Base-by-base conservation (phyloP, 129 eudicot species). In the Sambucus nigra region DNA sequence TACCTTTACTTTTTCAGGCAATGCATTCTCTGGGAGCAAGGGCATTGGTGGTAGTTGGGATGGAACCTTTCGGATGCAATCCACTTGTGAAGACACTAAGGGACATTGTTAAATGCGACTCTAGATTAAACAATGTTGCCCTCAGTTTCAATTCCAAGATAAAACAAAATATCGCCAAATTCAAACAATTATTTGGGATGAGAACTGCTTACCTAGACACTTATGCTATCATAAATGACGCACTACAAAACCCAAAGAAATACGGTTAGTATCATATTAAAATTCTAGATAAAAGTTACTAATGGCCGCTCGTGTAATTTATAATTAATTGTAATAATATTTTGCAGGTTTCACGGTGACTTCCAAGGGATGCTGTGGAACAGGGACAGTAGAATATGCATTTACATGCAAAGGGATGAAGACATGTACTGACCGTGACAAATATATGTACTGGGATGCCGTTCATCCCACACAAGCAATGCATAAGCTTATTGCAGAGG, bases 361-460 rank as follows among this genome's bases (percentile, higher is more conserved):
- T 19, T 50, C 58, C 14, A 78, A 74, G 62, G 93, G 93, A 23
- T 82, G 93, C 25, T 82, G 93, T 33, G 93, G 93, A 40, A 67
- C 82, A 0, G 93, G 93, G 53, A 72, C 67, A 7, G 27, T 9
- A 22, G 93, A 82, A 52, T 74, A 51, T 51, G 82, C 82, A n/a
- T 44, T 22, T 59, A 64, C 82, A 39, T 82, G 93, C 59, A 69
- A 58, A 73, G 79, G 76, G 16, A 18, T 71, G 78, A 64, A 28
- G 23, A 60, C 80, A 12, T 82, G 93, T 53, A 22, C 17, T 15
- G 78, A 82, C 55, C 70, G 73, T 2, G 64, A 71, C 5, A 75
- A 53, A 27, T 78, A 68, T 44, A 63, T 82, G 20, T 82, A 64
- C 57, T 82, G 93, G 93, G 93, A 82, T 31, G 86, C 93, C 0